phyloP scores from a whole-genome alignment of 73 alveolate species.

The Paramecium sonneborni region DNA sequence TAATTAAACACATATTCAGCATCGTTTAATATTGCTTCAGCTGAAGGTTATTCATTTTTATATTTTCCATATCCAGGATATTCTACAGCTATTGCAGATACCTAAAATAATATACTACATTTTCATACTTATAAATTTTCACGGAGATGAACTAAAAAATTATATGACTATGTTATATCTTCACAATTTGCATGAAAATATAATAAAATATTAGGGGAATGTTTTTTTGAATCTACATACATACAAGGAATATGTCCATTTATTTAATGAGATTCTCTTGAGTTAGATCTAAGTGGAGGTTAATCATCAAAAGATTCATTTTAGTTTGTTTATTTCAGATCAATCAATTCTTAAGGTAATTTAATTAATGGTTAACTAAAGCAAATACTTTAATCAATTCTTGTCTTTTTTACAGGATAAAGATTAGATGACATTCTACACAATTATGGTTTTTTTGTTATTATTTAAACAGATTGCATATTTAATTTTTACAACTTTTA shows the following conservation, averaged over 20 bases:
- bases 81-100: constrained; percentile 89
- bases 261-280: background rate
- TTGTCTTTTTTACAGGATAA: background rate
- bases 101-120: background rate
- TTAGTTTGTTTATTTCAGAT: background rate
- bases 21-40: constrained; percentile 77
- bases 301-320: background rate
- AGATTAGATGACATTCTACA: background rate
- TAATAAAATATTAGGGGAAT: constrained; percentile 76
- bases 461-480: background rate
- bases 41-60: constrained; percentile 71
- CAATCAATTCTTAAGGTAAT: background rate
- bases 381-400: background rate
- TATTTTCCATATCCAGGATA: constrained; percentile 96
- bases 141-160: constrained; percentile 71
- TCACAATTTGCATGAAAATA: constrained; percentile 95
- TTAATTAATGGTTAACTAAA: background rate
- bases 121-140: constrained; percentile 64
- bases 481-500: background rate
- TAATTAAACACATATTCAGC: constrained; percentile 85
- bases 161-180: constrained; percentile 79
- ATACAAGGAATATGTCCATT: constrained; percentile 73
- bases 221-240: constrained; percentile 71
- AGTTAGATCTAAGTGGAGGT: background rate
- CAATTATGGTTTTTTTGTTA: background rate